Evolutionary conservation across 805 yeast genomes (phyloP).

Genomic region (Candida ulmi): DNA sequence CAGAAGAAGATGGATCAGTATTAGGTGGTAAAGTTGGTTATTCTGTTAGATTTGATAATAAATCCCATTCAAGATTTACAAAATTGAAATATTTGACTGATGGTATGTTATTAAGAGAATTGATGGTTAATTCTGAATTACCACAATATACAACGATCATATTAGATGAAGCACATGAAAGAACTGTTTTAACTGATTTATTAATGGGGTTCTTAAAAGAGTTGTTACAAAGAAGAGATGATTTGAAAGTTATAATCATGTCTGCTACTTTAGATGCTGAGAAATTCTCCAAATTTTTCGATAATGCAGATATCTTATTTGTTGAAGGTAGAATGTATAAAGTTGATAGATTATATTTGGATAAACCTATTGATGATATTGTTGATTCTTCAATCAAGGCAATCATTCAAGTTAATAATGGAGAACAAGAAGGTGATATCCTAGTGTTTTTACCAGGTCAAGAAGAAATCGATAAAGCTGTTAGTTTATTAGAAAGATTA

Average conservation of each 20-base stretch:
- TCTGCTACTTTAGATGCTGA: constrained; percentile 96
- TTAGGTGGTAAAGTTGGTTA: constrained; percentile 86
- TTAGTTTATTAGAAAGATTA: constrained; percentile 49
- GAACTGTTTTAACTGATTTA: constrained; percentile 88
- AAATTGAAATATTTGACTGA: constrained; percentile 84
- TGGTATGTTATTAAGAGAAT: constrained; percentile 93
- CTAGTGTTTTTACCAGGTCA: constrained; percentile 93
- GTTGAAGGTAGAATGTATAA: constrained; percentile 89
- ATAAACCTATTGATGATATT: constrained; percentile 67
- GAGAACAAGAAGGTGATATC: constrained; percentile 82
- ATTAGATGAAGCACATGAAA: constrained; percentile 96
- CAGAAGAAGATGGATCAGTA: constrained; percentile 75
- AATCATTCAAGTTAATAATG: constrained; percentile 69
- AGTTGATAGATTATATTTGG: constrained; percentile 67
- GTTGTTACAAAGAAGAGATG: constrained; percentile 45
- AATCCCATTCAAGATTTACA: constrained; percentile 51
- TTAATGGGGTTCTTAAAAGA: constrained; percentile 83
- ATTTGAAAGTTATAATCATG: constrained; percentile 76
- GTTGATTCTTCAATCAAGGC: constrained; percentile 75
- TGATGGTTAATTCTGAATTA: constrained; percentile 68
- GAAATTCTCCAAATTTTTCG: constrained; percentile 71
- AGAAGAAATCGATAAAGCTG: constrained; percentile 91
- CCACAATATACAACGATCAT: constrained; percentile 68
- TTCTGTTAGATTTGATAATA: constrained; percentile 85
- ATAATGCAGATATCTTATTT: constrained; percentile 73